Evolutionary conservation across 768 basidiomycete genomes (phyloP), one percentile per base, ranked within the genome.

Genomic region (Leccinum truebloodii): DNA sequence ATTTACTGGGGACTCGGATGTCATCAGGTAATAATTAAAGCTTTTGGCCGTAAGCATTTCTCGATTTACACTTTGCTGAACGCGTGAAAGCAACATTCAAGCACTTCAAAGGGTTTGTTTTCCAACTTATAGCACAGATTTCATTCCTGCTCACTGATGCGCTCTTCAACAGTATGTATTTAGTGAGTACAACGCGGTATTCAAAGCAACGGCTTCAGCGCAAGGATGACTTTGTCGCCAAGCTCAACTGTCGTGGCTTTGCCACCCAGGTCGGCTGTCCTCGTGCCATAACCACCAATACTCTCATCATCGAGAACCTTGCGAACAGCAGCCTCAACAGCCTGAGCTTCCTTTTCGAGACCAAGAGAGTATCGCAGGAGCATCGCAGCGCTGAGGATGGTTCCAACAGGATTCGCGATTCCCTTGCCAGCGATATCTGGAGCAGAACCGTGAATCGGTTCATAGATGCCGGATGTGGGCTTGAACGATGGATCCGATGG

Each of bases 371-470:
- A 99, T 49, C 95, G 86, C 55, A 97, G 81, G 61, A 97, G 87
- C 87, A 97, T 86, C 14, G 95, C 95, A 18, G 90, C 90, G 56
- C 93, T 95, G 60, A 97, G 89, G 72, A 97, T 96, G 16, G 95
- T 95, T 55, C 95, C 95, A 68, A 97, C 86, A 37, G 95, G 95
- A 73, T 97, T 97, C 65, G 95, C 95, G 67, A 95, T 93, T 18
- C 91, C 90, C 73, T 91, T 80, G 1, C 93, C 94, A n/a, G 95
- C 92, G 63, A 97, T 97, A 70, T 96, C 95, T 55, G 95, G 95
- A 1, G 95, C 95, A 48, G 93, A 94, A 54, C 93, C 93, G 70
- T 96, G 94, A 65, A 97, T 97, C 54, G 97, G 97, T 77, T 99
- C 97, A 80, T 99, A 99, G 48, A 99, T 79, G 46, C 97, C 97